Evolutionary conservation across 139 green algal species (phyloP).

Genomic region (Dunaliella primolecta): DNA sequence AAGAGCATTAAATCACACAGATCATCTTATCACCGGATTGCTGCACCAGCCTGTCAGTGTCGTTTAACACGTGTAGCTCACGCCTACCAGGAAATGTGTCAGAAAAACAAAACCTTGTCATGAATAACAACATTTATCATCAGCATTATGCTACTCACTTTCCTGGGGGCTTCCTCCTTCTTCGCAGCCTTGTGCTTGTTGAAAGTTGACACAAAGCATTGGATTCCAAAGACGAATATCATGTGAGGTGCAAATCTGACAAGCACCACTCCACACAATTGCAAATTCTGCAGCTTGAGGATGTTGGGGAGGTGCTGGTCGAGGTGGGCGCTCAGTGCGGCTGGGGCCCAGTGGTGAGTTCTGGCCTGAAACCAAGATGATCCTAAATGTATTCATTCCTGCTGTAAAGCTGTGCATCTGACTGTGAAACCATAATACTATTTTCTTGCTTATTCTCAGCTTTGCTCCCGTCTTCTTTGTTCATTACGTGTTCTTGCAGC

Average conservation of each 20-base stretch:
- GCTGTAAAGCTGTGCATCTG: slow-evolving; percentile 15
- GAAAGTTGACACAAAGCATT: too few relatives aligned
- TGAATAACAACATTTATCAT: not conserved
- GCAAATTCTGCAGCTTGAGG: slow-evolving; percentile 47
- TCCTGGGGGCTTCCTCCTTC: too few relatives aligned
- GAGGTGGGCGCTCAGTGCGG: slow-evolving; percentile 60
- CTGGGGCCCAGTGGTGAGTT: slow-evolving; percentile 55
- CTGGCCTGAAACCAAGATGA: slow-evolving; percentile 14
- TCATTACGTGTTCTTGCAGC: not conserved
- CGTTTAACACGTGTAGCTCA: too few relatives aligned
- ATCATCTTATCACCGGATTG: too few relatives aligned
- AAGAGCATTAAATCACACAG: too few relatives aligned
- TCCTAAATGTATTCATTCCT: slow-evolving; percentile 11
- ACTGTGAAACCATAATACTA: not conserved
- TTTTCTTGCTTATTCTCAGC: not conserved
- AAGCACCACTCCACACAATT: not conserved
- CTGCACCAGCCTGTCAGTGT: too few relatives aligned
- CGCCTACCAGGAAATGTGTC: too few relatives aligned
- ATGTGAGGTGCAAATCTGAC: not conserved
- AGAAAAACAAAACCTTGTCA: too few relatives aligned
- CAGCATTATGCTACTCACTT: not conserved
- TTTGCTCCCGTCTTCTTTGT: not conserved
- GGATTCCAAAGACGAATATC: not conserved
- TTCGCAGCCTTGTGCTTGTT: too few relatives aligned
- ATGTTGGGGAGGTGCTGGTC: slow-evolving; percentile 67